phyloP scores from a whole-genome alignment of 2,329 filamentous ascomycete genomes.

The Venturia pyrina region DNA sequence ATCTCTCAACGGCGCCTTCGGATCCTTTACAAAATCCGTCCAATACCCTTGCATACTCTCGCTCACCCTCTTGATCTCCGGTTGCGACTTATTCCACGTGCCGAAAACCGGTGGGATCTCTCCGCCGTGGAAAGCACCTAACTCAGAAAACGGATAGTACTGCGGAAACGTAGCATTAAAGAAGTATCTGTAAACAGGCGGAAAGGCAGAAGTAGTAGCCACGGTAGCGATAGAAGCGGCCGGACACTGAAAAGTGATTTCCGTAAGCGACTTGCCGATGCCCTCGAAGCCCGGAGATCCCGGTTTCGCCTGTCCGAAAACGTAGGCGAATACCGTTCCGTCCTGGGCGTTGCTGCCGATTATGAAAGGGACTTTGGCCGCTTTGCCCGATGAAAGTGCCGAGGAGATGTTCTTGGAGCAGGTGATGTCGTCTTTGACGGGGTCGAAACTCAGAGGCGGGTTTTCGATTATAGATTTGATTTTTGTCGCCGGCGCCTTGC shows the following conservation, averaged over 20 bases:
- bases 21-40: constrained; percentile 1
- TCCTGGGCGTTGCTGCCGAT: constrained; percentile 21
- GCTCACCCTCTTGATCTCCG: constrained; percentile 1
- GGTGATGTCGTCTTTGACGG: constrained; percentile 13
- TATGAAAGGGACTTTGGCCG: constrained; percentile 18
- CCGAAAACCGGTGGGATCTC: constrained; percentile 20
- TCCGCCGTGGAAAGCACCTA: constrained; percentile 24
- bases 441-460: constrained; percentile 4
- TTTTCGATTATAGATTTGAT: constrained; percentile 13
- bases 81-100: not conserved
- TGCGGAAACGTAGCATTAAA: constrained; percentile 24
- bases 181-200: constrained; percentile 21
- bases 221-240: constrained; percentile 16
- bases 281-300: not conserved
- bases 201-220: constrained; percentile 14
- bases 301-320: not conserved
- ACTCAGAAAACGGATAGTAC: constrained; percentile 15
- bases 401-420: not conserved
- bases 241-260: constrained; percentile 18
- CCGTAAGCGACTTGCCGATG: constrained; percentile 15
- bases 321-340: constrained; percentile 15
- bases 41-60: constrained; percentile 9
- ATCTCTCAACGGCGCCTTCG: not conserved
- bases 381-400: not conserved
- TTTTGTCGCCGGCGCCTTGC: constrained; percentile 8